Evolutionary conservation across 352 stramenopile genomes (phyloP), one percentile per base, ranked within the genome.

Genomic region (Achlya hypogyna): DNA sequence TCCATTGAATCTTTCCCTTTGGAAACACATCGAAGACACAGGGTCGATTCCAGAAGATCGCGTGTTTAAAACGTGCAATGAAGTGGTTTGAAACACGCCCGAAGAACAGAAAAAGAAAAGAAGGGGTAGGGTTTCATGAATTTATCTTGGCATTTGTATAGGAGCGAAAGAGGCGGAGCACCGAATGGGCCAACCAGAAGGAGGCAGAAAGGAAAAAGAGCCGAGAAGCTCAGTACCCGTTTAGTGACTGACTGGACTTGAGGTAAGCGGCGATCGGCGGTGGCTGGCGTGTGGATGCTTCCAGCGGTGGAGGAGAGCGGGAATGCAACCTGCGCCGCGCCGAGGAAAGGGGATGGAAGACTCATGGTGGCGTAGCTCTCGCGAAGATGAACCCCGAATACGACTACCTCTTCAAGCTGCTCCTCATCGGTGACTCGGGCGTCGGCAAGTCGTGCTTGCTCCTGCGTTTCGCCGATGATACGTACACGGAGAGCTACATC

Each of bases 401-500:
- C 88, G 98, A 99, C 79, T 98, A 98, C 79, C 75, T 99, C 53
- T 98, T 99, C 78, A 99, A 99, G 82, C 86, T 99, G 73, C 75
- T 99, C 65, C 81, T 99, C 40, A 98, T 99, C 77, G 96, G 96
- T 80, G 96, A 99, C 87, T 98, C 91, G 14, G 96, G 96, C 63
- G 96, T 99, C 66, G 93, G 96, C 56, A 98, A 99, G 86, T 99
- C 96, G 69, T 99, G 97, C 86, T 82, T 99, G 70, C 79, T 99
- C 69, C 85, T 99, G 25, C 89, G 97, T 84, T 99, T 99, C 79
- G 97, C 97, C 2, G 97, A 99, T 76, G 96, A 99, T 83, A 98
- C 96, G 62, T 99, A 98, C 88, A 99, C 96, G 63, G 96, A 99
- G 75, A 98, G 91, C 70, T 99, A 99, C 79, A 99, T 99, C 76